phyloP scores from a whole-genome alignment of 768 basidiomycete genomes.

The Pholiota molesta region DNA sequence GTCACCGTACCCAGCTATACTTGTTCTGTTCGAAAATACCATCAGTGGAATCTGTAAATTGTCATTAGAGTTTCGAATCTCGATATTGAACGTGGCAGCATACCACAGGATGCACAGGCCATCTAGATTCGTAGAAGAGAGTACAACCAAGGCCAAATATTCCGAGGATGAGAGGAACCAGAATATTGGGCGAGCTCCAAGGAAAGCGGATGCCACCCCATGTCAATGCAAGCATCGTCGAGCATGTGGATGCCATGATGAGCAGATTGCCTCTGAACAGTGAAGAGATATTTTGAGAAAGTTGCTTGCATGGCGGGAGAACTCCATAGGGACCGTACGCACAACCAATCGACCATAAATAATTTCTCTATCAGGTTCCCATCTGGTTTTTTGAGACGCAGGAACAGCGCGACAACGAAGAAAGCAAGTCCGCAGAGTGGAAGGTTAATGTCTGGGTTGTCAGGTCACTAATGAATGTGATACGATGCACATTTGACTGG shows the following conservation, averaged over 20 bases:
- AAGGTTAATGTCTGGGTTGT: conserved; percentile 39
- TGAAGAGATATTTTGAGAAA: neutral
- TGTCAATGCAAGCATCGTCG: conserved; percentile 44
- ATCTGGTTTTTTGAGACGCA: conserved; percentile 36
- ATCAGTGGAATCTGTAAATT: conserved; percentile 16
- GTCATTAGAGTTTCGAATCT: conserved; percentile 15
- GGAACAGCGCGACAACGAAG: conserved; percentile 25
- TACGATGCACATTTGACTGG: neutral
- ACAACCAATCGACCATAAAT: conserved; percentile 45
- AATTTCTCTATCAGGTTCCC: conserved; percentile 38
- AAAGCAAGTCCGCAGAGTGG: conserved; percentile 36
- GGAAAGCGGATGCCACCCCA: conserved; percentile 48
- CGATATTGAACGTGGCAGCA: too few relatives aligned
- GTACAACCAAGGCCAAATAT: conserved; percentile 38
- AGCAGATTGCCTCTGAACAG: conserved; percentile 42
- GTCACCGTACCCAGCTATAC: conserved; percentile 10
- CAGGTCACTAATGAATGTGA: neutral
- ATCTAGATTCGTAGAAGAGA: conserved; percentile 38
- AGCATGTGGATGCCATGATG: conserved; percentile 37
- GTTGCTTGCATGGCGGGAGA: neutral
- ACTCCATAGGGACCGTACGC: conserved; percentile 10
- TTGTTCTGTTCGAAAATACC: conserved; percentile 17
- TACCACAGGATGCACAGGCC: conserved; percentile 15
- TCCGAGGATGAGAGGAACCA: conserved; percentile 49
- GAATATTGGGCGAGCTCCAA: conserved; percentile 42